A percentile compares a stretch with the other conserved stretches of the same genome.
phyloP scores from a whole-genome alignment of 306 rosid species.

The Vigna angularis region DNA sequence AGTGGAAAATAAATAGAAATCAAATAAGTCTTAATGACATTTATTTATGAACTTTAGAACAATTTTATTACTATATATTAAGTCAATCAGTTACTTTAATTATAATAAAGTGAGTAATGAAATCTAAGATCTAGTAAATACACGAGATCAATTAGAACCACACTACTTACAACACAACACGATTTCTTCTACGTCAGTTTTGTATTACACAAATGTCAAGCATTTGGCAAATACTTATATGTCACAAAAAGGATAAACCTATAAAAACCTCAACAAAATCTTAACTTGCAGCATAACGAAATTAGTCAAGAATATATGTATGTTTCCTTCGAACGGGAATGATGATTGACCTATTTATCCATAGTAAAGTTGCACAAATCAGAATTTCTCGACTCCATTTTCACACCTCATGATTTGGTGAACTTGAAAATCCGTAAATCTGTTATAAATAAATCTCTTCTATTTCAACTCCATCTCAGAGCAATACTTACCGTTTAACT shows the following conservation, averaged over 20 bases:
- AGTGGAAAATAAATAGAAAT: no score
- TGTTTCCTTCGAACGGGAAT: neutral
- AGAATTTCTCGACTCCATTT: neutral
- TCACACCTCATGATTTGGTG: neutral
- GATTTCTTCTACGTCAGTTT: neutral
- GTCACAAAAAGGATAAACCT: neutral
- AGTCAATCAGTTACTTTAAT: no score
- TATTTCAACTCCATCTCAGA: neutral
- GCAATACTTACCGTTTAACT: neutral
- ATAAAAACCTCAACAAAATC: neutral
- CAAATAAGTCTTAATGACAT: no score
- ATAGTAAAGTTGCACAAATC: neutral
- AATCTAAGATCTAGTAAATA: no score
- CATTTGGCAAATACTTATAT: neutral
- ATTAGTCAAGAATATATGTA: neutral
- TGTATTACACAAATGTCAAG: neutral
- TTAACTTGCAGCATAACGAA: neutral
- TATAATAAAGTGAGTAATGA: no score
- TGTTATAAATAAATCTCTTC: neutral
- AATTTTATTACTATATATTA: no score
- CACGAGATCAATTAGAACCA: no score
- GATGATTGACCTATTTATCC: neutral
- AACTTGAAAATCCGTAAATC: neutral
- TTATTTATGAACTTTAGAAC: no score
- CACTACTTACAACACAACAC: neutral